Evolutionary conservation across 2,329 filamentous ascomycete species (phyloP).

Genomic region (Colletotrichum sp.): DNA sequence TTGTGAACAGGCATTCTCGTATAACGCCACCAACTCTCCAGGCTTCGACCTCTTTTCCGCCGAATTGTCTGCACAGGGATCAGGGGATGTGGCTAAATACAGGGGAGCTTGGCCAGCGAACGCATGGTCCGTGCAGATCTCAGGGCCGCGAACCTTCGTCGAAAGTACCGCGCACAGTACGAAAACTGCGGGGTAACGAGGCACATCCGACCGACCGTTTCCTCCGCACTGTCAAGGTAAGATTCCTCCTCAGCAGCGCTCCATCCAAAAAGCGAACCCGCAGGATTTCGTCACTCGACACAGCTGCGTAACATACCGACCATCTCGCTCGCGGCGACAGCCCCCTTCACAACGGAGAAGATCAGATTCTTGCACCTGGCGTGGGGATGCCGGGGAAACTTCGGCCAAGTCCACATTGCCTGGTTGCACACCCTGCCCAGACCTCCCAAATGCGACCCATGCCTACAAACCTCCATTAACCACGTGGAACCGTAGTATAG

Average conservation of each 20-base stretch:
- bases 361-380: too few species aligned
- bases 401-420: background rate
- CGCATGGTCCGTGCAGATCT: background rate
- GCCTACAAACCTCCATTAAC: background rate
- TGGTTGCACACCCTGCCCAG: background rate
- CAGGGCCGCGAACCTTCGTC: accelerated
- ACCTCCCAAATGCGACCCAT: background rate
- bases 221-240: background rate
- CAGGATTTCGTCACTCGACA: too few species aligned
- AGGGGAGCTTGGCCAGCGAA: background rate
- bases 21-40: too few species aligned
- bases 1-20: too few species aligned
- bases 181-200: background rate
- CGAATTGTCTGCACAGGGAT: background rate
- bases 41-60: too few species aligned
- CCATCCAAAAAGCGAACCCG: too few species aligned
- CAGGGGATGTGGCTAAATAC: background rate
- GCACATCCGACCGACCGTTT: background rate
- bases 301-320: too few species aligned
- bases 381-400: background rate
- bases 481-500: background rate
- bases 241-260: background rate
- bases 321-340: too few species aligned
- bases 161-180: background rate
- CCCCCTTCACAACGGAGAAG: too few species aligned